Percentiles rank a stretch among this genome's conserved stretches.
These are phyloP conservation scores for Colletotrichum caudatum DNA, from an alignment of 2,329 filamentous ascomycete species.

Conservation along the genomic window DNA sequence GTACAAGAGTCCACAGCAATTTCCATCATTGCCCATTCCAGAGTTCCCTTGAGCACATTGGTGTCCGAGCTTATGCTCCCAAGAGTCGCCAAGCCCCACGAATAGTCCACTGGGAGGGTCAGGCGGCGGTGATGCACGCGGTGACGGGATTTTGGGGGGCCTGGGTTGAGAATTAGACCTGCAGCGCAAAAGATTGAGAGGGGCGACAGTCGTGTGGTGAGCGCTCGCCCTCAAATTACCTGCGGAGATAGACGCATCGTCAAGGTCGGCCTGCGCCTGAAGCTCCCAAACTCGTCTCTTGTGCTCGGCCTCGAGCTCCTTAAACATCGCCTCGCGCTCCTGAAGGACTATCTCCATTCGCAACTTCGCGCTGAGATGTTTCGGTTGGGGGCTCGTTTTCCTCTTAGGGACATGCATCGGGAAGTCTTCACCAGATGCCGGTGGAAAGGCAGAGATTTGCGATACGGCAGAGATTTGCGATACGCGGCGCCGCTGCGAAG, in stretches of 20 bases:
- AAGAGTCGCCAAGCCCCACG: background rate
- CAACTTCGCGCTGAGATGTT: background rate
- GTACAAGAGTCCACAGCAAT: background rate
- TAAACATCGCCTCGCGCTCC: background rate
- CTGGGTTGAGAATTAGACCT: too few species aligned
- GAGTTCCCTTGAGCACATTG: background rate
- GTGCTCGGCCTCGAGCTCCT: background rate
- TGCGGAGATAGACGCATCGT: background rate
- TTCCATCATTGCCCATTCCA: background rate
- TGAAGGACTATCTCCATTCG: background rate
- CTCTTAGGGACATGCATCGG: background rate
- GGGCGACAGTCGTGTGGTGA: background rate
- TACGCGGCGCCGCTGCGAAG: background rate
- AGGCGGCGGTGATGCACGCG: background rate
- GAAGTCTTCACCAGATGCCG: background rate
- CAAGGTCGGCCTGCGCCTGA: background rate
- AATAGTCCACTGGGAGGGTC: background rate
- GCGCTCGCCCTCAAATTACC: background rate
- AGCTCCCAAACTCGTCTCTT: background rate
- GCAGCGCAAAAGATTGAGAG: too few species aligned
- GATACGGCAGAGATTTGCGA: background rate
- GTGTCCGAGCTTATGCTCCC: background rate
- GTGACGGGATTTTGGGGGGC: too few species aligned
- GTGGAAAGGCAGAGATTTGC: background rate
- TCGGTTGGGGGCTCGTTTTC: background rate